Percentiles rank a stretch among this genome's conserved stretches.
phyloP scores from a whole-genome alignment of 148 eudicot genomes.

The Fallopia convolvulus region DNA sequence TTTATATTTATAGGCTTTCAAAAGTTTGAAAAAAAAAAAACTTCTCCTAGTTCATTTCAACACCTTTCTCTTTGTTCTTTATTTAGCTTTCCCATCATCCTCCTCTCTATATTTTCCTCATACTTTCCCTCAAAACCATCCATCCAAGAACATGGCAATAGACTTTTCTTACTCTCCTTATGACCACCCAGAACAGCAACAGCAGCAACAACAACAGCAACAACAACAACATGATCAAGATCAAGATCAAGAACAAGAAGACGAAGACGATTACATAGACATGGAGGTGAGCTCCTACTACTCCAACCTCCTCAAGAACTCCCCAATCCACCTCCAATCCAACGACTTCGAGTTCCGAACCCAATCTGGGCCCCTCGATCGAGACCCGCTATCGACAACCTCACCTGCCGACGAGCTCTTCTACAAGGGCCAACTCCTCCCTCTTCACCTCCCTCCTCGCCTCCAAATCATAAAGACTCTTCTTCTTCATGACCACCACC shows the following conservation, averaged over 20 bases:
- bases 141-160: neutral
- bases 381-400: constrained; percentile 27
- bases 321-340: constrained; percentile 16
- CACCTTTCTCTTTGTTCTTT: neutral
- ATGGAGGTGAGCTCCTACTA: constrained; percentile 55
- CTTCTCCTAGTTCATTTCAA: neutral
- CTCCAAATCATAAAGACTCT: constrained; percentile 61
- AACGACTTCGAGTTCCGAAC: constrained; percentile 70
- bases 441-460: constrained; percentile 78
- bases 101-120: neutral
- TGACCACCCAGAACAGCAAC: neutral
- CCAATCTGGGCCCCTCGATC: constrained; percentile 33
- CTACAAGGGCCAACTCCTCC: constrained; percentile 69
- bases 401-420: constrained; percentile 85
- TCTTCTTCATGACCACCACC: constrained; percentile 28
- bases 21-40: neutral
- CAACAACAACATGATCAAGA: neutral
- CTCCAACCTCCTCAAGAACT: constrained; percentile 25
- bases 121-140: neutral
- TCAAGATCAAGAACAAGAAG: constrained; percentile 16
- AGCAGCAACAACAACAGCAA: neutral
- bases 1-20: constrained; percentile 1
- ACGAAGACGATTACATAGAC: constrained; percentile 72
- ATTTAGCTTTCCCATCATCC: neutral
- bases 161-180: constrained; percentile 4